Conservation (phyloP, 768 basidiomycete species). For the Obba rivulosa region DNA sequence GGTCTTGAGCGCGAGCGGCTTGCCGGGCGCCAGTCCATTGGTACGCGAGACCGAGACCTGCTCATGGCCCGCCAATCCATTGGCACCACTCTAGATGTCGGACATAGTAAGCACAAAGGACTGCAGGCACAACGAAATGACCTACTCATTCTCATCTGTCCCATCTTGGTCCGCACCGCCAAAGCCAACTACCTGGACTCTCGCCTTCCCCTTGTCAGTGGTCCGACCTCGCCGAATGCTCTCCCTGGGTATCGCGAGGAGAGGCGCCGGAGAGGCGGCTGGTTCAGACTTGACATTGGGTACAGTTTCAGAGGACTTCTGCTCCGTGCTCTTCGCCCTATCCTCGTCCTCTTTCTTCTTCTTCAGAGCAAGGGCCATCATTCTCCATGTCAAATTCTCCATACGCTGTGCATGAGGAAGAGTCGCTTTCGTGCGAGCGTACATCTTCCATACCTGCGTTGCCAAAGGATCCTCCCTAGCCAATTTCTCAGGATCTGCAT, state of each 20-base stretch:
- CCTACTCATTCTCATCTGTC: slow-evolving; percentile 71
- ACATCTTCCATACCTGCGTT: slow-evolving; percentile 97
- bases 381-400: slow-evolving; percentile 97
- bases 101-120: slow-evolving; percentile 5
- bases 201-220: slow-evolving; percentile 76
- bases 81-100: slow-evolving; percentile 32
- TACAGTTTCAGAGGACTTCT: slow-evolving; percentile 10
- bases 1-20: slow-evolving; percentile 77
- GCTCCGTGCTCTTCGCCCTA: slow-evolving; percentile 28
- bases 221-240: slow-evolving; percentile 62
- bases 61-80: slow-evolving; percentile 97
- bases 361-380: slow-evolving; percentile 95
- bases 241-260: slow-evolving; percentile 11
- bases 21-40: slow-evolving; percentile 87
- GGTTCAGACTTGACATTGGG: not conserved
- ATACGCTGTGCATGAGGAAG: slow-evolving; percentile 91
- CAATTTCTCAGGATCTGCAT: slow-evolving; percentile 57
- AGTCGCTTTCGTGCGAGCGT: slow-evolving; percentile 81
- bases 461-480: slow-evolving; percentile 87
- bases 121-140: slow-evolving; percentile 24
- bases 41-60: slow-evolving; percentile 82
- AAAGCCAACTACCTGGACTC: slow-evolving; percentile 76
- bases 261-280: not conserved
- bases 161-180: slow-evolving; percentile 71
- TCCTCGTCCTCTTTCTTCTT: slow-evolving; percentile 76